These are phyloP conservation scores for Corinectria fuckeliana DNA, from an alignment of 2,329 filamentous ascomycete genomes.

Conservation along the genomic window DNA sequence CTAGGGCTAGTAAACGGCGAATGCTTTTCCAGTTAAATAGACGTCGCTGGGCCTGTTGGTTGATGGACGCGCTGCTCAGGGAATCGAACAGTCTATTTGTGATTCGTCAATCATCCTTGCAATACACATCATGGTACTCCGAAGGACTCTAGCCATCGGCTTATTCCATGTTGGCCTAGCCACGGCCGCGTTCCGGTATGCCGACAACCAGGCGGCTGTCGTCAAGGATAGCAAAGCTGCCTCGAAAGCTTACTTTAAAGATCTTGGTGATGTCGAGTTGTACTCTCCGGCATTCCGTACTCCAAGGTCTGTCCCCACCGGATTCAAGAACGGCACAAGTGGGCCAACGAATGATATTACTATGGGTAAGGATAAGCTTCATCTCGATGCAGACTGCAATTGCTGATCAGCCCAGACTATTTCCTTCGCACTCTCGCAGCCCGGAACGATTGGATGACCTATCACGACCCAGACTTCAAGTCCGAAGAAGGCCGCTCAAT, in stretches of 20 bases:
- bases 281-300: constrained; percentile 36
- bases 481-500: constrained; percentile 34
- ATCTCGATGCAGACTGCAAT: fast-evolving
- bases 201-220: constrained; percentile 35
- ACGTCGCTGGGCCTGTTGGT: no score
- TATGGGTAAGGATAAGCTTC: background rate
- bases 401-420: constrained; percentile 24
- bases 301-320: constrained; percentile 29
- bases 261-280: constrained; percentile 30
- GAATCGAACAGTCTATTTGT: background rate
- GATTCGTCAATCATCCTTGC: background rate
- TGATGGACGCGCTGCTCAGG: background rate
- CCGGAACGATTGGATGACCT: constrained; percentile 33
- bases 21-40: background rate
- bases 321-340: constrained; percentile 38
- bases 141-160: constrained; percentile 2
- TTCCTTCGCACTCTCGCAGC: constrained; percentile 31
- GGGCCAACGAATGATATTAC: constrained; percentile 36
- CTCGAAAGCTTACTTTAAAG: constrained; percentile 30
- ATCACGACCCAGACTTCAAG: constrained; percentile 29
- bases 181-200: constrained; percentile 31
- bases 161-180: constrained; percentile 29
- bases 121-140: constrained; percentile 13
- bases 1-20: background rate
- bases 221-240: constrained; percentile 32